Evolutionary conservation across 2,329 filamentous ascomycete species (phyloP), one percentile per base, ranked within the genome.

Genomic region (Cucurbitaria berberidis): DNA sequence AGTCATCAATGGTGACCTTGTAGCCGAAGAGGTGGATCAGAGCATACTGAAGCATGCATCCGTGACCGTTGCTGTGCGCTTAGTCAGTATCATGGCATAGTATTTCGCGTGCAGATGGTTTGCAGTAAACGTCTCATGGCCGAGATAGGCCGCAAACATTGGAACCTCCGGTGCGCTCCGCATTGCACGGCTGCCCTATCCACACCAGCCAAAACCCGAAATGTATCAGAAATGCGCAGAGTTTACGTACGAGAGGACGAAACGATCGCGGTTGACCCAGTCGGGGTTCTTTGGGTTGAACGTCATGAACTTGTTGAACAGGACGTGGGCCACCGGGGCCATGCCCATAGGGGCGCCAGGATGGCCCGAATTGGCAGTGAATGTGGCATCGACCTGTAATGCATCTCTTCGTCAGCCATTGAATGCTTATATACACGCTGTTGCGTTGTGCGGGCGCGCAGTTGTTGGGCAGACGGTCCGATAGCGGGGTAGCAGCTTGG

Each of bases 211-310:
- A 10, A n/a, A 27, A 15, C 22, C 26, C 19, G 38, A 41, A 22
- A 27, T 24, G 26, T 34, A n/a, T 26, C n/a, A n/a, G 7, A 43
- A 47, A 50, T 24, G 10, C 26, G 32, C 34, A 38, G 36, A 35
- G 26, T n/a, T n/a, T 30, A 89, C 93, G 86, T 86, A 97, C 93
- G 95, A 99, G 77, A 99, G 92, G 60, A 99, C 92, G 76, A 99
- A 99, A 78, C 95, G 90, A 81, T 99, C 95, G 75, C 95, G 89
- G 87, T 98, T 98, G 72, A 95, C 74, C 93, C 93, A 99, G 64
- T 91, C 84, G 70, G 95, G 91, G 86, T 96, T 97, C 89, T 97
- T 96, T 73, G 95, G 95, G 89, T 98, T 99, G 86, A 97, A 99
- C 78, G 82, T 96, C 91, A 99, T 91, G 85, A 97, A 96, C 80